Evolutionary conservation across 768 basidiomycete genomes (phyloP).

Genomic region (Boletus patriciae): DNA sequence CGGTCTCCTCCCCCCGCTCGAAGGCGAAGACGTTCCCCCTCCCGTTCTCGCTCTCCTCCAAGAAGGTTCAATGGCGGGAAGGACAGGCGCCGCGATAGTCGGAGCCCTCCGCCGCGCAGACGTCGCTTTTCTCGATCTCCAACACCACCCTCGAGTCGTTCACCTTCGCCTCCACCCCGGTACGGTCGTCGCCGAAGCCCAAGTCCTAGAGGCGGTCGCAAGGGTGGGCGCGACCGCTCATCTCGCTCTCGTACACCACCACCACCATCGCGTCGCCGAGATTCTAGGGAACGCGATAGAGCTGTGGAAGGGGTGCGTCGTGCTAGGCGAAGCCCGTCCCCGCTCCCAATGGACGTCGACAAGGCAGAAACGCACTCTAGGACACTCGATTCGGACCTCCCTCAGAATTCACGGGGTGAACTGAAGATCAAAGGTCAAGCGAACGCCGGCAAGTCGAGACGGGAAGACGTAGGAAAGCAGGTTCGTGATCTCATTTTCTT

Average conservation of each 20-base stretch:
- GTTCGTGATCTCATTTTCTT: slow-evolving; percentile 15
- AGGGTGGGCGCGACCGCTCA: slow-evolving; percentile 26
- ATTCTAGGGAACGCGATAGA: slow-evolving; percentile 29
- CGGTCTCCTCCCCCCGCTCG: slow-evolving; percentile 42
- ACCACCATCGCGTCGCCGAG: slow-evolving; percentile 34
- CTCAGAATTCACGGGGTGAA: slow-evolving; percentile 43
- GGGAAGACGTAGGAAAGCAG: slow-evolving; percentile 45
- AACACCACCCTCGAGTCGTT: slow-evolving; percentile 50
- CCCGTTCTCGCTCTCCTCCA: slow-evolving; percentile 33
- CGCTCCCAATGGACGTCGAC: slow-evolving; percentile 25
- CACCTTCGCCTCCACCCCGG: slow-evolving; percentile 33
- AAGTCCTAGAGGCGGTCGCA: slow-evolving; percentile 35
- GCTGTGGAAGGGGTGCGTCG: slow-evolving; percentile 20
- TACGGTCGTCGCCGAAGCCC: slow-evolving; percentile 48
- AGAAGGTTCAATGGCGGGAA: slow-evolving; percentile 19
- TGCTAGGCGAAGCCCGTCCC: slow-evolving; percentile 29
- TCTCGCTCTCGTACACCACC: slow-evolving; percentile 41
- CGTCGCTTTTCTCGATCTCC: slow-evolving; percentile 49
- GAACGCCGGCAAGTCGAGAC: slow-evolving; percentile 53
- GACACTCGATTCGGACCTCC: slow-evolving; percentile 31
- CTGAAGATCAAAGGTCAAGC: slow-evolving; percentile 78
- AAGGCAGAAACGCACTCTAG: slow-evolving; percentile 22
- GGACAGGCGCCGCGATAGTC: slow-evolving; percentile 30
- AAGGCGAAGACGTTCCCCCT: slow-evolving; percentile 37
- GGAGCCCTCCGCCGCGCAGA: slow-evolving; percentile 36